phyloP scores from a whole-genome alignment of 768 basidiomycete genomes.

The Mycena metata region DNA sequence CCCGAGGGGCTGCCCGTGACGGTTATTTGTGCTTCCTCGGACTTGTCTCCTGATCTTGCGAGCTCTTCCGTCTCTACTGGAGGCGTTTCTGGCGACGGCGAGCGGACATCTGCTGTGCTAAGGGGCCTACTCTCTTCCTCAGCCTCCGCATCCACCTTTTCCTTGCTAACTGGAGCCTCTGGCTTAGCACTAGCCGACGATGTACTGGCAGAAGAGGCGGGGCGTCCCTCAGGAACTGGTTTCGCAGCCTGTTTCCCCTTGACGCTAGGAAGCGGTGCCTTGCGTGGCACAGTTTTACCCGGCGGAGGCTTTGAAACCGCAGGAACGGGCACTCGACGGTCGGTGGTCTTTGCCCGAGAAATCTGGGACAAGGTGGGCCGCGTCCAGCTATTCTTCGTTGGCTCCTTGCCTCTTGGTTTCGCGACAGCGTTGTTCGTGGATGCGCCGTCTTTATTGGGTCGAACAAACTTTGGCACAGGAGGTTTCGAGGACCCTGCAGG shows the following conservation, averaged over 20 bases:
- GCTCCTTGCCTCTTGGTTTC: slow-evolving; percentile 29
- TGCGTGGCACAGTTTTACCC: slow-evolving; percentile 22
- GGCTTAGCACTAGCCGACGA: neutral
- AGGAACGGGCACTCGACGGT: slow-evolving; percentile 34
- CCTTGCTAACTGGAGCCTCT: neutral
- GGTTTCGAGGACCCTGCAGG: slow-evolving; percentile 7
- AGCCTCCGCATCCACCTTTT: neutral
- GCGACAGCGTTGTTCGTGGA: neutral
- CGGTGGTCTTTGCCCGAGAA: slow-evolving; percentile 31
- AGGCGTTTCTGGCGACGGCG: neutral
- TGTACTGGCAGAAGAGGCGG: neutral
- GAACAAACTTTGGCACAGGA: slow-evolving; percentile 2
- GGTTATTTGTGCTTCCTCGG: neutral
- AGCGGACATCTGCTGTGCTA: neutral
- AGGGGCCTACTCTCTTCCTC: neutral
- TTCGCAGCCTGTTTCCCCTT: slow-evolving; percentile 4
- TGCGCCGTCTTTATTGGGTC: slow-evolving; percentile 9
- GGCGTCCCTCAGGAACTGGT: neutral
- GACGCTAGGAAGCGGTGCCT: slow-evolving; percentile 6
- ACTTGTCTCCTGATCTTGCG: neutral
- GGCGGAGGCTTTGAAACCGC: neutral
- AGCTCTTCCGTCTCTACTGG: neutral
- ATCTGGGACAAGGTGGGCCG: slow-evolving; percentile 37
- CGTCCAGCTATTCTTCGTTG: slow-evolving; percentile 25
- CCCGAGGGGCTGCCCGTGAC: neutral